Percentiles rank a stretch among this genome's conserved stretches.
Evolutionary conservation across 176 grass and related monocot species (phyloP).

Genomic region (Chloris gayana): DNA sequence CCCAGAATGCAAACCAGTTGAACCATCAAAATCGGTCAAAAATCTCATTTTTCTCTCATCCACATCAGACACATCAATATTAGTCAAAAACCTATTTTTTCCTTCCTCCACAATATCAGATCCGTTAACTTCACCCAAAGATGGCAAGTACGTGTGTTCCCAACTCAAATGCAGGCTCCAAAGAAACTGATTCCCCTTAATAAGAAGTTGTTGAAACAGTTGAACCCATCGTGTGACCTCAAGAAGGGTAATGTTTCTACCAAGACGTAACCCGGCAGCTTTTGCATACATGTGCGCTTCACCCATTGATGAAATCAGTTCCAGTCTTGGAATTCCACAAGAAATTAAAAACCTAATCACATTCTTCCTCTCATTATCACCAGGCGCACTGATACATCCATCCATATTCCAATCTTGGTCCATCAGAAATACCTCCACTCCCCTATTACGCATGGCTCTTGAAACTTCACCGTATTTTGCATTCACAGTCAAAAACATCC

Average conservation of each 20-base stretch:
- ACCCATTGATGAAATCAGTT: conserved; percentile 75
- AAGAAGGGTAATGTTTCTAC: conserved; percentile 78
- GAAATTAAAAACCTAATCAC: conserved; percentile 71
- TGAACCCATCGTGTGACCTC: conserved; percentile 88
- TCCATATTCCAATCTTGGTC: conserved; percentile 48
- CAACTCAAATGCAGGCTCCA: conserved; percentile 98
- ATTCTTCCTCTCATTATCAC: conserved; percentile 51
- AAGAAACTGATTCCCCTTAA: conserved; percentile 78
- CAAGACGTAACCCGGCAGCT: conserved; percentile 62
- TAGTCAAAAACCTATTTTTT: conserved; percentile 66
- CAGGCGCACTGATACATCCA: conserved; percentile 20
- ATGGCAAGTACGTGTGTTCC: conserved; percentile 90
- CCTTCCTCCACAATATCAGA: conserved; percentile 57
- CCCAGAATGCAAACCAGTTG: conserved; percentile 44
- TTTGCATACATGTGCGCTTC: conserved; percentile 80
- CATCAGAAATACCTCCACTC: conserved; percentile 82
- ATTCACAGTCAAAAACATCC: conserved; percentile 94
- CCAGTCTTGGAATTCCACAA: conserved; percentile 64
- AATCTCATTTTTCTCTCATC: conserved; percentile 59
- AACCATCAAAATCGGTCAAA: conserved; percentile 58
- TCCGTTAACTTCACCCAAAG: conserved; percentile 75
- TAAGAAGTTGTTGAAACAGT: conserved; percentile 78
- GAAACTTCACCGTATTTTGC: conserved; percentile 91
- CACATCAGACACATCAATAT: conserved; percentile 49
- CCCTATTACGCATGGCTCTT: conserved; percentile 94